Conservation (phyloP, 2,329 filamentous ascomycete genomes). For the Hypoxylon sp. region DNA sequence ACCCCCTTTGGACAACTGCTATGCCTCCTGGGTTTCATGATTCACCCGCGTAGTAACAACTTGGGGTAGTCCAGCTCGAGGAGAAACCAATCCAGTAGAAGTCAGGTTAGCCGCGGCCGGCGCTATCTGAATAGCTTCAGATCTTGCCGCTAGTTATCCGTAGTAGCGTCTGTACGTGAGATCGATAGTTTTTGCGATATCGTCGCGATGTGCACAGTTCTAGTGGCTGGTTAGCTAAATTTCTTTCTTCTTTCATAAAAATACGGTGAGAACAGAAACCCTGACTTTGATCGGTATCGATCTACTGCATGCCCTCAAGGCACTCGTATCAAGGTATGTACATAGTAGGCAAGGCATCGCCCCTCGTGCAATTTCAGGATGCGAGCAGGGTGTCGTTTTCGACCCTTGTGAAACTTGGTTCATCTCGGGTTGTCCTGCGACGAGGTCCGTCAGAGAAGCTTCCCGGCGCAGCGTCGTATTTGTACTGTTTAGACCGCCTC, state of each 20-base stretch:
- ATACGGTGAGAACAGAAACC: background rate
- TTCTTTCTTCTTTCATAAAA: background rate
- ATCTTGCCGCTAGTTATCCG: background rate
- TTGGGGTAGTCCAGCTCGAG: background rate
- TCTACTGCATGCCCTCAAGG: no score
- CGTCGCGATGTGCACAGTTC: no score
- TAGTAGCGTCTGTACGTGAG: no score
- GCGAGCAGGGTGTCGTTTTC: constrained; percentile 16
- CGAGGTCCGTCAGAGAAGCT: constrained; percentile 16
- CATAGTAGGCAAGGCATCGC: background rate
- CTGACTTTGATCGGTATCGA: background rate
- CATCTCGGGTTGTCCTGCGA: constrained; percentile 24
- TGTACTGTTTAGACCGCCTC: no score
- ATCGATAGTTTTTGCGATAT: no score
- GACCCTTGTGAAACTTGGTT: constrained; percentile 28
- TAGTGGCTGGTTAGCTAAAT: no score
- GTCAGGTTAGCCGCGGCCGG: no score
- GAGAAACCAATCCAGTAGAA: background rate
- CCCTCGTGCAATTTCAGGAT: constrained; percentile 2
- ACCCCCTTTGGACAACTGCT: constrained; percentile 8
- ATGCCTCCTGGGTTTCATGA: background rate
- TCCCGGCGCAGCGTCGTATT: constrained; percentile 2
- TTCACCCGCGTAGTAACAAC: background rate
- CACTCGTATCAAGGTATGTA: no score
- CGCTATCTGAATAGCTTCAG: background rate